Conservation (phyloP, 257 asterid genomes). For the Primulina huaijiensis region DNA sequence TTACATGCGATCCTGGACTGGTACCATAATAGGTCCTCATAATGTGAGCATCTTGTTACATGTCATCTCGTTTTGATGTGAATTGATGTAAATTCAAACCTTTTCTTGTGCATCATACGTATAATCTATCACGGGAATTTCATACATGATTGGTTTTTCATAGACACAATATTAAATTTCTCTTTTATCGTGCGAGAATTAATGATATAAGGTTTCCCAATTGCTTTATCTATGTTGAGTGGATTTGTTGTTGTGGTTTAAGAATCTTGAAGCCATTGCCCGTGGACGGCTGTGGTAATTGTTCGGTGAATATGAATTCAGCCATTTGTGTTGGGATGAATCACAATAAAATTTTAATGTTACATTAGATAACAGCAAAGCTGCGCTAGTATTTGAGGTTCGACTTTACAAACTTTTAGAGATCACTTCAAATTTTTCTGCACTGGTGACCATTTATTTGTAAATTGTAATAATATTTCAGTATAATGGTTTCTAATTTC, state of each 20-base stretch:
- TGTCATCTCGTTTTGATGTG: background rate
- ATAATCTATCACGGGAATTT: background rate
- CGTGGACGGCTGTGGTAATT: background rate
- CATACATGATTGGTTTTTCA: background rate
- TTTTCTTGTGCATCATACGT: background rate
- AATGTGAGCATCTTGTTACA: conserved; percentile 22
- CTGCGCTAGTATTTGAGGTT: conserved; percentile 1
- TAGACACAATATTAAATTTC: background rate
- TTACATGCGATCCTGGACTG: conserved; percentile 61
- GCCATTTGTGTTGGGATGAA: background rate
- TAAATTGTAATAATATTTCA: background rate
- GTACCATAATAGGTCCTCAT: conserved; percentile 37
- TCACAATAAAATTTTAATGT: background rate
- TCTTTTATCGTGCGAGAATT: too few relatives aligned
- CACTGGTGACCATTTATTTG: background rate
- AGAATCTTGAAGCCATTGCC: background rate
- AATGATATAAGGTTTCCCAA: too few relatives aligned
- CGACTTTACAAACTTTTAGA: background rate
- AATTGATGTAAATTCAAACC: background rate
- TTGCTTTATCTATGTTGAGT: background rate
- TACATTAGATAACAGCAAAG: background rate
- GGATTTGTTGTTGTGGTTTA: background rate
- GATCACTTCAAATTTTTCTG: background rate
- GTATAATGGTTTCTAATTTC: background rate
- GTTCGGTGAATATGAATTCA: background rate